A percentile compares a stretch with the other conserved stretches of the same genome.
These are phyloP conservation scores for Rhinocladiella similis DNA, from an alignment of 2,329 filamentous ascomycete species.

Conservation along the genomic window DNA sequence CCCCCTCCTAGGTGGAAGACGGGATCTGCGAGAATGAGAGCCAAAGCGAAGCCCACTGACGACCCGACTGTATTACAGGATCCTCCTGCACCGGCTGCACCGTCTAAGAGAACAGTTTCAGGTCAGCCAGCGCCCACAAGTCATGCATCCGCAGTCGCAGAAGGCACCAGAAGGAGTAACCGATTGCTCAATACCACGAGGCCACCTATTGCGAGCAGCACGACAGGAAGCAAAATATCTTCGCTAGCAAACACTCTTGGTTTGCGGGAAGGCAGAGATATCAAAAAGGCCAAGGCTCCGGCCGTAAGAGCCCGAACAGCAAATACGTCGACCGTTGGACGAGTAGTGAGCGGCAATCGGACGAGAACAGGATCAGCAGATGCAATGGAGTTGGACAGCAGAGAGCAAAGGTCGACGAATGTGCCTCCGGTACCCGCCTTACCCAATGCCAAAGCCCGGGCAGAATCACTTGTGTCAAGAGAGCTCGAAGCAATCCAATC, in stretches of 20 bases:
- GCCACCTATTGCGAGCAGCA: conserved; percentile 49
- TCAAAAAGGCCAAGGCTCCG: conserved; percentile 81
- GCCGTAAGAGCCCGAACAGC: conserved; percentile 66
- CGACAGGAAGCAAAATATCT: conserved; percentile 56
- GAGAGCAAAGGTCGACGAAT: conserved; percentile 51
- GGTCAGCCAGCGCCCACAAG: conserved; percentile 64
- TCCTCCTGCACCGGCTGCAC: conserved; percentile 46
- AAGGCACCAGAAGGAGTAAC: conserved; percentile 64
- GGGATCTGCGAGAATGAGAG: conserved; percentile 42
- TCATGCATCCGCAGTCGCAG: conserved; percentile 56
- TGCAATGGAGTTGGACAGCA: conserved; percentile 67
- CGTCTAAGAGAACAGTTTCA: conserved; percentile 80
- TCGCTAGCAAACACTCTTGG: conserved; percentile 59
- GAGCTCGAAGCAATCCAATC: conserved; percentile 74
- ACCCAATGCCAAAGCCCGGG: conserved; percentile 34
- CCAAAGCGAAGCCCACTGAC: conserved; percentile 42
- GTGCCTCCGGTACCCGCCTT: conserved; percentile 33
- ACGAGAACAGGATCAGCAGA: conserved; percentile 65
- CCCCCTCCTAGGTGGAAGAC: conserved; percentile 66
- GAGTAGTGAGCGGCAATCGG: conserved; percentile 86
- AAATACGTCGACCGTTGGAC: conserved; percentile 71
- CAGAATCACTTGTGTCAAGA: conserved; percentile 41
- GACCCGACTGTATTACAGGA: conserved; percentile 38
- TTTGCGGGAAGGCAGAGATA: conserved; percentile 65
- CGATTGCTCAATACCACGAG: conserved; percentile 71